phyloP scores from a whole-genome alignment of 352 stramenopile species.

The Phytophthora palmivora region DNA sequence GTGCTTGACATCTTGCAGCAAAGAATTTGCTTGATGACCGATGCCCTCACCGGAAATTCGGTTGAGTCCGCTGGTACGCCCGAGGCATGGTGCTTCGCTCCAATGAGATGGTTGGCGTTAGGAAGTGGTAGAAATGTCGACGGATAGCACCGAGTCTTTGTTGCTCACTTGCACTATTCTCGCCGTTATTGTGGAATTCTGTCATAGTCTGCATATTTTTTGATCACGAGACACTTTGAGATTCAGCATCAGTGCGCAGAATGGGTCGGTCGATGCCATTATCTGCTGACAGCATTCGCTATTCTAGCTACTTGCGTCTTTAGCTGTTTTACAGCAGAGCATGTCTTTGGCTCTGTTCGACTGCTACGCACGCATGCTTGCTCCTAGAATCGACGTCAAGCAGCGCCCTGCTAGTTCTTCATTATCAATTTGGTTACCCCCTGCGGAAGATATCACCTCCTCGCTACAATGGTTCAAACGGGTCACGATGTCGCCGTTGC shows the following conservation, averaged over 20 bases:
- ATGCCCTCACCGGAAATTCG: not conserved
- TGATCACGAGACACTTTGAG: too few relatives aligned
- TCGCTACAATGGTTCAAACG: constrained; percentile 42
- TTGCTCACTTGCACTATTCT: constrained; percentile 7
- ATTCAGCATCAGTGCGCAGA: constrained; percentile 14
- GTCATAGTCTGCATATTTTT: constrained; percentile 8
- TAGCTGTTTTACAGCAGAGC: constrained; percentile 9
- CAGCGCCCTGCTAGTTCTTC: not conserved
- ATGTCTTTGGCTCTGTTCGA: constrained; percentile 22
- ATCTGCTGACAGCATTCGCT: constrained; percentile 15
- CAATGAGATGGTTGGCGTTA: constrained; percentile 16
- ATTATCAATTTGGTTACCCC: constrained; percentile 21
- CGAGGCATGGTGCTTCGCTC: constrained; percentile 23
- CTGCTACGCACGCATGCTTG: not conserved
- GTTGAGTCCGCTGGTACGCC: constrained; percentile 9
- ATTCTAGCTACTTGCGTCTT: not conserved
- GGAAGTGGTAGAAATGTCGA: not conserved
- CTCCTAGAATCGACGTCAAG: too few relatives aligned
- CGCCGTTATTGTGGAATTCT: not conserved
- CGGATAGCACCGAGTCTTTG: constrained; percentile 12
- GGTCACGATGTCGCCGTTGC: constrained; percentile 29
- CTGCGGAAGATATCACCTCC: not conserved
- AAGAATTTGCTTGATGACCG: not conserved
- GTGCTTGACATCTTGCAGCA: not conserved
- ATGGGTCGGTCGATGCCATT: constrained; percentile 2